Base-by-base conservation (phyloP, 768 basidiomycete genomes). In the Trametes cubensis region DNA sequence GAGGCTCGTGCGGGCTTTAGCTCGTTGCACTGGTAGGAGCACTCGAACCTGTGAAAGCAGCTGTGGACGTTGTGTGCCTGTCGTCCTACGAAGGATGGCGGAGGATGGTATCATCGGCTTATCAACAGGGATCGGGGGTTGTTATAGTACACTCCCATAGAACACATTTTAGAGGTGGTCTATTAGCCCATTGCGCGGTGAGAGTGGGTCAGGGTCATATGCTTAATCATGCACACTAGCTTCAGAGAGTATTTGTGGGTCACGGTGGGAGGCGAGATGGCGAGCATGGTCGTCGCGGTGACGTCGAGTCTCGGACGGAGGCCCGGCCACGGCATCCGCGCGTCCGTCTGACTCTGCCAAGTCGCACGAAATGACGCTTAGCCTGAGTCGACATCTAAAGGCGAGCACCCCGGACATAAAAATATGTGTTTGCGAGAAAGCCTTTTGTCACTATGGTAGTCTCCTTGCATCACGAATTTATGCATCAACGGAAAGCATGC, bases 31-130 rank as follows among this genome's bases (percentile, higher is more conserved):
- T 28, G 14, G 20, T 23, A 18, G 15, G 40, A 0, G 44, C 14
- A n/a, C 25, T 47, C 23, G 51, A 10, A 26, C 48, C 23, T 23
- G 48, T 23, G 48, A 26, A 26, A 49, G 25, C 25, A 49, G 25
- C 1, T 28, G 48, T 14, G 48, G 28, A 26, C 48, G n/a, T 14
- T 25, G 34, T n/a, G 26, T 26, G 34, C 26, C 38, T 21, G 60
- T 17, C 34, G 53, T 39, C 34, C 18, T 61, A 41, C 46, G 46
- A 26, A 48, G 53, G 58, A 57, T 56, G 55, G 54, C 48, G 58
- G 59, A 45, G 41, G 63, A 57, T 64, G 55, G 58, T 57, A 61
- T 67, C 66, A 67, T 67, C 63, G 58, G 60, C 56, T 66, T 56
- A 62, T 51, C 49, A 23, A 18, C 41, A 26, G 49, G 48, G 58